Base-by-base conservation (phyloP, 2,329 filamentous ascomycete species). In the Aspergillus sp. region DNA sequence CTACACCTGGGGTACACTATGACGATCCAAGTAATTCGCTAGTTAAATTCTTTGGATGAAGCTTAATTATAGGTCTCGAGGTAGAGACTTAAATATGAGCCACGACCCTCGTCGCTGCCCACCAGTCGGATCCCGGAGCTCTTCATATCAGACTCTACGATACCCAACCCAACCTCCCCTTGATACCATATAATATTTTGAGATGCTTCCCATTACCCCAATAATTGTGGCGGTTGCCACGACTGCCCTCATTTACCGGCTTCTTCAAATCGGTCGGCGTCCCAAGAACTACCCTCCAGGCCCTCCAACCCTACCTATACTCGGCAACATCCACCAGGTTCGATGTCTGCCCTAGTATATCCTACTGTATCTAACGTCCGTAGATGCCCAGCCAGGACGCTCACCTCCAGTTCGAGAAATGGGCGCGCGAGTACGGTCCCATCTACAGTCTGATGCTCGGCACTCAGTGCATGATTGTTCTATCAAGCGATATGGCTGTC, bases 371-470 rank as follows among this genome's bases (percentile, higher is more conserved):
- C 49, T 41, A 15, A 43, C 15, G 2, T 19, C 33, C 6, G 7
- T 12, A 51, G 49, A 51, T 51, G 49, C 49, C 49, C 19, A 19
- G 37, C 1, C 33, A 15, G 3, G 33, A 51, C 8, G 17, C 37
- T n/a, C 49, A 51, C 21, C 49, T 31, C 12, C 49, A 51, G 35
- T 51, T 51, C 21, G 33, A 41, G 8, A 51, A 51, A 43, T 84
- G 82, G 82, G 80, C 81, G 0, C 62, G 77, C 6, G 72, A 82
- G 63, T 84, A 84, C 47, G 78, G 81, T 0, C 80, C 81, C 0
- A 65, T 85, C 0, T 84, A 81, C 64, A 80, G 76, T 0, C 69
- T 84, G 2, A 80, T 83, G 1, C 69, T 84, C 0, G 82, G 82
- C 1, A 78, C 78, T 0, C 75, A 78, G 41, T 70, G 73, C 6